These are phyloP conservation scores for Arthrobotrys entomopaga DNA, from an alignment of 2,329 filamentous ascomycete species.

Conservation along the genomic window DNA sequence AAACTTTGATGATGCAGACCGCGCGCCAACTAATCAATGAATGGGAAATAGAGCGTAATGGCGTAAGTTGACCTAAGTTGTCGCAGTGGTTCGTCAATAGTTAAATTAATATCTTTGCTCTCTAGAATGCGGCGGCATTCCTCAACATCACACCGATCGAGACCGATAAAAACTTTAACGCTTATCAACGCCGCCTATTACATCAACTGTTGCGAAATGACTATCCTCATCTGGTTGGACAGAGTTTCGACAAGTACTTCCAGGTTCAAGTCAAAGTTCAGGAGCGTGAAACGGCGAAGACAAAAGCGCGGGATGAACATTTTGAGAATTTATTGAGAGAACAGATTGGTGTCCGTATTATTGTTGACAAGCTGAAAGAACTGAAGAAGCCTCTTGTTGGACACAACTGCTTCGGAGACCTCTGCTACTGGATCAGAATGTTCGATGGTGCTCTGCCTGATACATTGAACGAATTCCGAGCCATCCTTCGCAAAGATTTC, in stretches of 20 bases:
- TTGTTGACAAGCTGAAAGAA: conserved; percentile 57
- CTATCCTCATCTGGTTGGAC: conserved; percentile 65
- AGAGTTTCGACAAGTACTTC: conserved; percentile 57
- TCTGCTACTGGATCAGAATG: conserved; percentile 72
- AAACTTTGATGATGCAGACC: conserved; percentile 18
- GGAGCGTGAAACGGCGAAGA: conserved; percentile 63
- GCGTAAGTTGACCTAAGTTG: conserved; percentile 15
- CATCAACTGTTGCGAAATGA: conserved; percentile 74
- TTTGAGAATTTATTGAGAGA: conserved; percentile 55
- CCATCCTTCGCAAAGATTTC: conserved; percentile 65
- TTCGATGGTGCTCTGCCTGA: conserved; percentile 71
- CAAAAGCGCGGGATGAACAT: conserved; percentile 56
- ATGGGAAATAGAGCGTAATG: conserved; percentile 17
- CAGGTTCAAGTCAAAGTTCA: conserved; percentile 63
- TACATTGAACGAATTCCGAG: conserved; percentile 67
- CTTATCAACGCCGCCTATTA: conserved; percentile 73
- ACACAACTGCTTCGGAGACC: conserved; percentile 73
- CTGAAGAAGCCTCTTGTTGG: conserved; percentile 67
- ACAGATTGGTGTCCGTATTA: conserved; percentile 56
- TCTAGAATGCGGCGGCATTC: conserved; percentile 19
- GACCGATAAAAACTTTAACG: conserved; percentile 63
- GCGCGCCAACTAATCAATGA: conserved; percentile 10
- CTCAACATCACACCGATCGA: conserved; percentile 52
- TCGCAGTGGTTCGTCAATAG: not conserved
- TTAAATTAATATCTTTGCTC: not conserved